Base-by-base conservation (phyloP, 495 filamentous ascomycete species). In the Penicillium subrubescens region DNA sequence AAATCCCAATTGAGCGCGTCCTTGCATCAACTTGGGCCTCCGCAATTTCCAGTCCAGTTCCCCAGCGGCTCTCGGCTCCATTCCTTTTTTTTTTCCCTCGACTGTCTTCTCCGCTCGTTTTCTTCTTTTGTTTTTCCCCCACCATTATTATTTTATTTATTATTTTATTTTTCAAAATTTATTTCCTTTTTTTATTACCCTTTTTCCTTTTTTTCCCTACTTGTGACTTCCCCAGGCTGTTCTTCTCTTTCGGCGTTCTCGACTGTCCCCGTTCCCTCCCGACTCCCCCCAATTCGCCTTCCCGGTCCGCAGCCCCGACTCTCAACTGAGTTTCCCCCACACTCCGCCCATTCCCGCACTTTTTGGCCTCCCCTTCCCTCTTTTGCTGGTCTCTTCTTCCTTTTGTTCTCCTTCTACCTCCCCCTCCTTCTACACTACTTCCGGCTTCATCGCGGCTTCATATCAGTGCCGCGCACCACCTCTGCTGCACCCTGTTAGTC, bases 291-390 rank as follows among this genome's bases (percentile, higher is more conserved):
- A 21, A 62, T 64, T 66, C 61, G 64, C 65, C 65, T 68, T 74
- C 64, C 70, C 75, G 72, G 71, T 71, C 76, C 71, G 72, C 67
- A 68, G 68, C 76, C 74, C 77, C 75, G 75, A 76, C 72, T 66
- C 60, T 62, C 25, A 70, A 6, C 23, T 66, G 67, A 66, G 58
- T 71, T 70, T 77, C 74, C 77, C 77, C 77, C 75, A 78, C 75
- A 78, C 77, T 79, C 73, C 70, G 70, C 76, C 67, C 44, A 48
- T 48, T 74, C 67, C 67, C 55, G 54, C 52, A 54, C 52, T 54
- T 56, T 56, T 35, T 31, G 31, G 66, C 59, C 65, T 59, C 62
- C 41, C 12, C 37, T 57, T 52, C 15, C 52, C 61, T 63, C 50
- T 46, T 35, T 12, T 48, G 34, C 59, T 61, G 3, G 59, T 31